Evolutionary conservation across 129 eudicot species (phyloP).

Genomic region (Pseudognaphalium luteoalbum): DNA sequence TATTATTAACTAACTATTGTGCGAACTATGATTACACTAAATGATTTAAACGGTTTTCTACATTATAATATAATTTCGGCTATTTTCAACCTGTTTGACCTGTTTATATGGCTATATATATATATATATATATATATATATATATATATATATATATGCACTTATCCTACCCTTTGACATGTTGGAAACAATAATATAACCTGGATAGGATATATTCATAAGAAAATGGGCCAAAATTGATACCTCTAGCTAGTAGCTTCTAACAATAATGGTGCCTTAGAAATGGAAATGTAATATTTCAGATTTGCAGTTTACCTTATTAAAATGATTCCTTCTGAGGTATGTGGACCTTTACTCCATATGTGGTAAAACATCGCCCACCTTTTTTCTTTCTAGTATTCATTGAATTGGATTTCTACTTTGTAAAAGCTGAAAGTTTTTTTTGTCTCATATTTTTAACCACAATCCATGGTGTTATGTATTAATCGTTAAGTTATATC

Average conservation of each 20-base stretch:
- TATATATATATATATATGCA: not conserved
- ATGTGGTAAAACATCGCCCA: conserved; percentile 9
- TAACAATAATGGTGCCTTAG: not conserved
- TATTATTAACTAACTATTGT: too few relatives aligned
- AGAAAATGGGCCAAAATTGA: not conserved
- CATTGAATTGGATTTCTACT: conserved; percentile 11
- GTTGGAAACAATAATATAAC: not conserved
- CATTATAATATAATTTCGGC: not conserved
- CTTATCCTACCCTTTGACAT: too few relatives aligned
- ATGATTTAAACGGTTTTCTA: not conserved
- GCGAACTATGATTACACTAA: not conserved
- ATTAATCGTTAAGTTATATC: conserved; percentile 11
- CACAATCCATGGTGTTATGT: not conserved
- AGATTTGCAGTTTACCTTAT: conserved; percentile 13
- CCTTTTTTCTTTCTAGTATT: not conserved
- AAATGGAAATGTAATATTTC: not conserved
- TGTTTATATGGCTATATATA: not conserved
- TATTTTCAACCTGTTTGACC: not conserved
- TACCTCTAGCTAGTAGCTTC: not conserved
- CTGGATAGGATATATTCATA: not conserved
- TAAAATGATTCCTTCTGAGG: not conserved
- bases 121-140: not conserved
- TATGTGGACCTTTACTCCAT: conserved; percentile 1
- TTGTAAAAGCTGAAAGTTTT: conserved; percentile 11
- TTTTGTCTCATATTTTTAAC: not conserved